Conservation (phyloP, 1,139 yeast genomes). For the Candida tetrigidarum region DNA sequence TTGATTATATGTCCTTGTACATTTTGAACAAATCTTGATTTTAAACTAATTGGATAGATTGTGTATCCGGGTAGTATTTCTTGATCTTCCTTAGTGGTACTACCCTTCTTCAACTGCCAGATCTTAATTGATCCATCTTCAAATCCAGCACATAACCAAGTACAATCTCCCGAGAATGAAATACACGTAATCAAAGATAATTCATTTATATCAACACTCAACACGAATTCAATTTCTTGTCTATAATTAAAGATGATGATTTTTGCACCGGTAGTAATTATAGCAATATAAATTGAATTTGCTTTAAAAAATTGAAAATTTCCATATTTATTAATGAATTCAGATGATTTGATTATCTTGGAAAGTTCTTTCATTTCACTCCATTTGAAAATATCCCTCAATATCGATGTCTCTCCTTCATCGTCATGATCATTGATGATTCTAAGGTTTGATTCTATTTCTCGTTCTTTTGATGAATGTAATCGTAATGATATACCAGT, state of each 20-base stretch:
- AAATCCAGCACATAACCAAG: conserved; percentile 39
- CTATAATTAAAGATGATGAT: conserved; percentile 66
- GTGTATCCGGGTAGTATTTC: conserved; percentile 24
- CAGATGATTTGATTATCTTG: conserved; percentile 24
- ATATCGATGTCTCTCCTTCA: background rate
- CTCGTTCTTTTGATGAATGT: conserved; percentile 5
- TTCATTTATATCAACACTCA: conserved; percentile 21
- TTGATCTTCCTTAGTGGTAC: conserved; percentile 7
- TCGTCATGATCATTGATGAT: background rate
- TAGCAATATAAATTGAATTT: conserved; percentile 51
- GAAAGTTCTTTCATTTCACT: conserved; percentile 26
- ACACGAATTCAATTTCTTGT: conserved; percentile 51
- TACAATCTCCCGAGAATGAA: conserved; percentile 41
- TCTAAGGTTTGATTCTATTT: too few relatives aligned
- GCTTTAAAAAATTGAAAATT: conserved; percentile 50
- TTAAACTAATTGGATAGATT: conserved; percentile 32
- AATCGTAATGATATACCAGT: conserved; percentile 26
- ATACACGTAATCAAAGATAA: conserved; percentile 42
- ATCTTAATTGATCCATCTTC: conserved; percentile 31
- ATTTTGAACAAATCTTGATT: conserved; percentile 30
- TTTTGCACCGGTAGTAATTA: conserved; percentile 67
- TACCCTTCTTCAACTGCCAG: conserved; percentile 29
- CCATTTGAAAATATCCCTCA: conserved; percentile 28
- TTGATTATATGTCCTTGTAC: conserved; percentile 58
- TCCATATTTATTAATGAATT: conserved; percentile 47